Base-by-base conservation (phyloP, 805 yeast genomes). In the Pichia eremophila region DNA sequence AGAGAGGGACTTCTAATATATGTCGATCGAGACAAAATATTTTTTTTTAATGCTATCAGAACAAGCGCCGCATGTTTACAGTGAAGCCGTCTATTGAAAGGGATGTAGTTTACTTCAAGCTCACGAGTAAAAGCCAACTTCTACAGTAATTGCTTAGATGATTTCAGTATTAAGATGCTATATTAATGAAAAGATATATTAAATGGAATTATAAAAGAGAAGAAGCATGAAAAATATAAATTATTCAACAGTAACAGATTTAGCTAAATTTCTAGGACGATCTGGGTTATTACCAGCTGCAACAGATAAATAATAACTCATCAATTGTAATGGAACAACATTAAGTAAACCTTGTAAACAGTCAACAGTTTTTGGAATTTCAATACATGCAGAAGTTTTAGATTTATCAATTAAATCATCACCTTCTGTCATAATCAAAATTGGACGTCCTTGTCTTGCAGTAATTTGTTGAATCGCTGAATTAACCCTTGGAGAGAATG, bases 211-310 rank as follows among this genome's bases (percentile, higher is more conserved):
- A 8, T 14, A 38, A 14, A 6, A 12, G 19, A 38, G 1, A n/a
- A 38, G 2, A n/a, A 15, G 17, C 18, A 35, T 29, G 12, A 5
- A 29, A 29, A 5, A 28, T 15, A 14, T 31, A 7, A 15, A 18
- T 17, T 64, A 90, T 72, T 89, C 98, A 53, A 93, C 99, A 43
- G 99, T 93, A 49, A 93, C 99, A 45, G 96, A 84, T 74, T 93
- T 93, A 54, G 99, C 99, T 70, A 93, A 78, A 73, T 93, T 93
- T 71, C 99, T 81, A 56, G 99, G 99, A 81, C 91, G 91, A 68
- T 93, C 99, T 49, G 95, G 99, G 63, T 93, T 95, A 57, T 86
- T 83, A 39, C 97, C 98, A 64, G 91, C 85, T 69, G 83, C 81
- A 46, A 88, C 91, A 46, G 99, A 97, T 61, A 93, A 76, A 93